A percentile compares a stretch with the other conserved stretches of the same genome.
Conservation (phyloP, 2,329 filamentous ascomycete genomes). For the Aspergillus udagawae region DNA sequence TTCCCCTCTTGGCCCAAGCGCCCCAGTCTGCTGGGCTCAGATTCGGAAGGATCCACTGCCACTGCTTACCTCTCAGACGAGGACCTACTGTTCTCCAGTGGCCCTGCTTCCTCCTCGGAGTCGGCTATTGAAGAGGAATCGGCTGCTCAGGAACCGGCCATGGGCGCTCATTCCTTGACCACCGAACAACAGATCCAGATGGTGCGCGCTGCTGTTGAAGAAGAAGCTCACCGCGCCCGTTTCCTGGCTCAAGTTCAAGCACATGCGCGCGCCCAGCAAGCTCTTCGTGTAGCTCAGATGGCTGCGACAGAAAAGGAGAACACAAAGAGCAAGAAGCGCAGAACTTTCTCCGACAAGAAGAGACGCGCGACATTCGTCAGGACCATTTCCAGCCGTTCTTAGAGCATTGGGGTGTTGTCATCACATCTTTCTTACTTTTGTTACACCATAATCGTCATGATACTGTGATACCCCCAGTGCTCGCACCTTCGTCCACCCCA, state of each 20-base stretch:
- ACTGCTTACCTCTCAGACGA: constrained; percentile 42
- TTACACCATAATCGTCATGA: not conserved
- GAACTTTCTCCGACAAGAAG: constrained; percentile 22
- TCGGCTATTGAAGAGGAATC: constrained; percentile 27
- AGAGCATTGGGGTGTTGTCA: not conserved
- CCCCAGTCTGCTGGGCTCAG: constrained; percentile 31
- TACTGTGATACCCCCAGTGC: too few relatives aligned
- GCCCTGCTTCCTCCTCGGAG: constrained; percentile 24
- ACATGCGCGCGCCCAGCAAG: constrained; percentile 39
- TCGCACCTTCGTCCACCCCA: not conserved
- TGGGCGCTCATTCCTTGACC: constrained; percentile 25
- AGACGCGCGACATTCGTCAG: constrained; percentile 18
- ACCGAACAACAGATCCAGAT: constrained; percentile 39
- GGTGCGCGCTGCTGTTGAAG: constrained; percentile 32
- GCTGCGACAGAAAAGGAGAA: constrained; percentile 21
- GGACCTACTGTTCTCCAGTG: constrained; percentile 33
- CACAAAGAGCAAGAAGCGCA: constrained; percentile 29
- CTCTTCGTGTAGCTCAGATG: constrained; percentile 33
- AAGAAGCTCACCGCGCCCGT: constrained; percentile 33
- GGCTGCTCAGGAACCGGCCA: constrained; percentile 17
- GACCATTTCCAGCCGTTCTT: not conserved
- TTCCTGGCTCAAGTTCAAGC: constrained; percentile 41
- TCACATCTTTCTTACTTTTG: not conserved
- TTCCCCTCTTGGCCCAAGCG: constrained; percentile 45
- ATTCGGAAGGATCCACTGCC: constrained; percentile 27